Percentiles rank a stretch among this genome's conserved stretches.
These are phyloP conservation scores for Flaveria floridana DNA, from an alignment of 140 eudicot genomes.

Conservation along the genomic window DNA sequence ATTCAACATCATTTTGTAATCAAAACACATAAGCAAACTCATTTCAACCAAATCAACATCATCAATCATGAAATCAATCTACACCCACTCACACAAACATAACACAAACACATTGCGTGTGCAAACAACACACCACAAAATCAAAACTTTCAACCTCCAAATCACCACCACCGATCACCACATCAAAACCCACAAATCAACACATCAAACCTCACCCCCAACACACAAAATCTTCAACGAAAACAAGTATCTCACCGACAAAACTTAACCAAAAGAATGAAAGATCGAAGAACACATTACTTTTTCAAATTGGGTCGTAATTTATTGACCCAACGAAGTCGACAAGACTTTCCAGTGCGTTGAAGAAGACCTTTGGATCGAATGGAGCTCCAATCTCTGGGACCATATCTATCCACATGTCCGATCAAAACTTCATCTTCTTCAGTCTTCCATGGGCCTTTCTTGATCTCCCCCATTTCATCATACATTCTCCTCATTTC, in stretches of 20 bases:
- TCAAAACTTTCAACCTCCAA: neutral
- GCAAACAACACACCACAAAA: neutral
- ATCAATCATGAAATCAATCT: neutral
- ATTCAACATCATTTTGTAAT: neutral
- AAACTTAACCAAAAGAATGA: neutral
- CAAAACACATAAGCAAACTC: neutral
- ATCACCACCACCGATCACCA: no score
- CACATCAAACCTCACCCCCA: no score
- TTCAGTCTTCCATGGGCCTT: slow-evolving; percentile 97
- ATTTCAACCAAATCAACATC: neutral
- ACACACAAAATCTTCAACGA: neutral
- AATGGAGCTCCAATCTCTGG: slow-evolving; percentile 99
- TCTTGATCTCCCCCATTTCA: slow-evolving; percentile 57
- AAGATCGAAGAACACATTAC: slow-evolving; percentile 29
- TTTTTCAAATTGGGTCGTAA: slow-evolving; percentile 87
- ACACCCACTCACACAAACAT: slow-evolving; percentile 13
- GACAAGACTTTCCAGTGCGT: slow-evolving; percentile 97
- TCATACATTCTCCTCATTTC: slow-evolving; percentile 38
- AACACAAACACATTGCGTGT: slow-evolving; percentile 20
- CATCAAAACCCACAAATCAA: no score
- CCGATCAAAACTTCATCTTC: slow-evolving; percentile 76
- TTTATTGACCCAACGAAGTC: slow-evolving; percentile 99
- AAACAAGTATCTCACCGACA: neutral
- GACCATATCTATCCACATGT: slow-evolving; percentile 75
- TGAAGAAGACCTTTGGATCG: slow-evolving; percentile 98